phyloP scores from a whole-genome alignment of 2,329 filamentous ascomycete species.

The Atkinsonella texensis region DNA sequence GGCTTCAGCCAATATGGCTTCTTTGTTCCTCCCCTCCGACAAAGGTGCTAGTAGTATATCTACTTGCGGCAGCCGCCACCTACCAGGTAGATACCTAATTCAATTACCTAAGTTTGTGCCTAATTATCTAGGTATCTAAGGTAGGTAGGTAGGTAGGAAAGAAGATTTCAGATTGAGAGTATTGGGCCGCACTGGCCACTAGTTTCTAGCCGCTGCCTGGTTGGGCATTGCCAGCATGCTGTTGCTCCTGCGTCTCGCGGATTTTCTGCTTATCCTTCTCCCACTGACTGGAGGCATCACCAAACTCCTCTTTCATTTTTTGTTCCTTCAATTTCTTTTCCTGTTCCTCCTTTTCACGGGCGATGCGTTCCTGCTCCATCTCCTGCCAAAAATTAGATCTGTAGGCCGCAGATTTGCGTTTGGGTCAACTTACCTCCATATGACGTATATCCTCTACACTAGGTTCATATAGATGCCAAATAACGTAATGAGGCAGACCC shows the following conservation, averaged over 20 bases:
- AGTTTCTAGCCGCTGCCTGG: not conserved
- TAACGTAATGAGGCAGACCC: constrained; percentile 91
- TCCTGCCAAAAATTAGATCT: constrained; percentile 39
- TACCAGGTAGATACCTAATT: too few relatives aligned
- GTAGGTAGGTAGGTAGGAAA: too few relatives aligned
- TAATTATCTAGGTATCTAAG: too few relatives aligned
- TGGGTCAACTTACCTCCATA: constrained; percentile 57
- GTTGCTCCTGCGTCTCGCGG: constrained; percentile 32
- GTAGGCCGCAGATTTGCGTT: not conserved
- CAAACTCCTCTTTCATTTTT: constrained; percentile 63
- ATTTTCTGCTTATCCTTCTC: constrained; percentile 80
- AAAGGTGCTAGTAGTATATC: not conserved
- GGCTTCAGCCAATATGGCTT: not conserved
- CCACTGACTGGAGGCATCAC: constrained; percentile 68
- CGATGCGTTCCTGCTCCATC: constrained; percentile 80
- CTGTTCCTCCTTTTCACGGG: constrained; percentile 57
- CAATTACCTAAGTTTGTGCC: too few relatives aligned
- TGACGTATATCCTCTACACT: constrained; percentile 93
- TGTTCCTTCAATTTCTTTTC: constrained; percentile 65
- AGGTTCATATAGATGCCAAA: constrained; percentile 99
- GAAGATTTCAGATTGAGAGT: not conserved
- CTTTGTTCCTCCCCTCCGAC: not conserved
- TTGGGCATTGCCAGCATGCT: not conserved
- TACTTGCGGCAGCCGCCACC: too few relatives aligned
- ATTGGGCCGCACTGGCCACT: not conserved